phyloP scores from a whole-genome alignment of 495 filamentous ascomycete species.

The Bacidia gigantensis region DNA sequence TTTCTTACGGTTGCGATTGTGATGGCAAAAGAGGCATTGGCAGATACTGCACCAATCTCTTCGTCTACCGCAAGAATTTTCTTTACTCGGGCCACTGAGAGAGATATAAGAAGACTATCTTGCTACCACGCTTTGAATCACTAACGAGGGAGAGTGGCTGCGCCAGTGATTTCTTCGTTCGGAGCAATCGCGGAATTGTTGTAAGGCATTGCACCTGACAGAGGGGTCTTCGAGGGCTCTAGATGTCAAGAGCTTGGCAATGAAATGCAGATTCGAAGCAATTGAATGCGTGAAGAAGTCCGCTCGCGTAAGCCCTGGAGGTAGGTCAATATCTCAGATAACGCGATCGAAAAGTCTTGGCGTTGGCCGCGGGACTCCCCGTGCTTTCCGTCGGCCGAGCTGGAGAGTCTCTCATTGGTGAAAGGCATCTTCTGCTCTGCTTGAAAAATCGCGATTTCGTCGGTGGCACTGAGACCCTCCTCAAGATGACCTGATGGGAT shows the following conservation, averaged over 20 bases:
- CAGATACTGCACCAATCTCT: constrained; percentile 71
- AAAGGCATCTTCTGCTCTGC: too few relatives aligned
- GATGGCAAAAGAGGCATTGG: constrained; percentile 89
- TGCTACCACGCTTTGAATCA: too few relatives aligned
- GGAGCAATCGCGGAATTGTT: constrained; percentile 73
- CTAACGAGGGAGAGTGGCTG: constrained; percentile 74
- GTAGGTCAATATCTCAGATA: too few relatives aligned
- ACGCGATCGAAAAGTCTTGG: too few relatives aligned
- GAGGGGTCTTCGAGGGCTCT: too few relatives aligned
- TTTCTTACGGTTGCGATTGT: constrained; percentile 66
- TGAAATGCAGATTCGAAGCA: background rate
- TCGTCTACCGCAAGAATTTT: constrained; percentile 83
- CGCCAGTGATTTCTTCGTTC: constrained; percentile 69
- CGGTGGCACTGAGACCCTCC: constrained; percentile 13
- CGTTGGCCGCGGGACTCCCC: too few relatives aligned
- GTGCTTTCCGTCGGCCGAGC: too few relatives aligned
- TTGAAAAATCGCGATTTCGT: background rate
- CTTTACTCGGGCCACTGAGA: constrained; percentile 74
- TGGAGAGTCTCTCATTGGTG: too few relatives aligned
- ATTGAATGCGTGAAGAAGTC: too few relatives aligned
- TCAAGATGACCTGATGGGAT: constrained; percentile 39
- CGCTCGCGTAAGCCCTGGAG: too few relatives aligned
- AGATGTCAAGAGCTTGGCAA: background rate
- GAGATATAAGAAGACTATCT: too few relatives aligned
- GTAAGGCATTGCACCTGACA: constrained; percentile 70